A percentile compares a stretch with the other conserved stretches of the same genome.
Evolutionary conservation across 176 grass and related monocot genomes (phyloP).

Genomic region (Oryza coarctata): DNA sequence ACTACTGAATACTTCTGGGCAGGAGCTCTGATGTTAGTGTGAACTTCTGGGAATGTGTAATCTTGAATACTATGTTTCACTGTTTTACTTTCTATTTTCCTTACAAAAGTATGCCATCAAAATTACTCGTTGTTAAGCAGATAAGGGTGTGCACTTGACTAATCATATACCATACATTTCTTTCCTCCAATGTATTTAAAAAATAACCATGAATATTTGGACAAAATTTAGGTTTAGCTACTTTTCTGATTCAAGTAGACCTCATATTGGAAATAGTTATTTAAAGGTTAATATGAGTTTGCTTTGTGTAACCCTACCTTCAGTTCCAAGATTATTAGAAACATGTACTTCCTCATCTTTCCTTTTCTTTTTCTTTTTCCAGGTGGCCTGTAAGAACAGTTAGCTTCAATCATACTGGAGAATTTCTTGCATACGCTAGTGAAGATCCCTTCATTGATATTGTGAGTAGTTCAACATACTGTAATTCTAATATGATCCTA

Average conservation of each 20-base stretch:
- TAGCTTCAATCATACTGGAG: conserved; percentile 89
- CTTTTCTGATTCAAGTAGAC: background rate
- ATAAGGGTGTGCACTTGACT: background rate
- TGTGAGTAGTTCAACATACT: conserved; percentile 50
- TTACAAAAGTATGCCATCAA: background rate
- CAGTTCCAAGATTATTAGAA: conserved; percentile 23
- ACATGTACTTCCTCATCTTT: background rate
- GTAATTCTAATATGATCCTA: conserved; percentile 20
- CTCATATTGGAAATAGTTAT: background rate
- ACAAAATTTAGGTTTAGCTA: conserved; percentile 6
- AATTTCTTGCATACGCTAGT: conserved; percentile 91
- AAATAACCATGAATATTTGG: background rate
- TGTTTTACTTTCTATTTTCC: background rate
- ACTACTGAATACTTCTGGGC: background rate
- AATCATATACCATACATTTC: background rate
- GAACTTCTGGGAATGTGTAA: background rate
- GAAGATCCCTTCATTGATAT: conserved; percentile 99
- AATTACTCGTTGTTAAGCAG: background rate
- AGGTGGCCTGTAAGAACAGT: conserved; percentile 99
- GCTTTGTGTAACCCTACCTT: background rate
- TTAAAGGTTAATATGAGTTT: conserved; percentile 2
- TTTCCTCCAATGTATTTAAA: background rate
- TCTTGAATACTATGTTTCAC: background rate
- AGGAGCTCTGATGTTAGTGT: background rate
- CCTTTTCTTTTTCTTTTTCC: conserved; percentile 11